These are phyloP conservation scores for Canavalia gladiata DNA, from an alignment of 306 rosid genomes.

Conservation along the genomic window DNA sequence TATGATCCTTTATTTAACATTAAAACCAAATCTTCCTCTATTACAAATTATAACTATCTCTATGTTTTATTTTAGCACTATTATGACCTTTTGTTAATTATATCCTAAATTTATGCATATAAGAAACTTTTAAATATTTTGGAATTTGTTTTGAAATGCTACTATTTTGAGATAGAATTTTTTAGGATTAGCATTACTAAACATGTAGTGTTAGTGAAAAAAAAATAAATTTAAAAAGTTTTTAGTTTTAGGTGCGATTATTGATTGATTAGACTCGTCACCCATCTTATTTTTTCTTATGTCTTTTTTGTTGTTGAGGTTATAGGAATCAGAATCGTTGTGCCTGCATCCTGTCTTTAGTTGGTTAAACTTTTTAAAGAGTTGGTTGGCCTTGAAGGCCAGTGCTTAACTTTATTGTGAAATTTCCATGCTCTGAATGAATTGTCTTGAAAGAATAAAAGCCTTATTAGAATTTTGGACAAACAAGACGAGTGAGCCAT, in stretches of 20 bases:
- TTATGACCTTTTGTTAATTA: too few species aligned
- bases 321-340: conserved; percentile 46
- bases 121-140: too few species aligned
- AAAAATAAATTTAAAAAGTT: background rate
- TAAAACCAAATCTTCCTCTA: too few species aligned
- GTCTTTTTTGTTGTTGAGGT: conserved; percentile 25
- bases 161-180: too few species aligned
- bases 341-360: background rate
- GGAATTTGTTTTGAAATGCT: too few species aligned
- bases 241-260: background rate
- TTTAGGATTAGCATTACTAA: background rate
- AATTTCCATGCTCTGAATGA: conserved; percentile 47
- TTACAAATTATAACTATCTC: too few species aligned
- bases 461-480: conserved; percentile 12
- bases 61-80: too few species aligned
- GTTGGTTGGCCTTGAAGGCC: conserved; percentile 33
- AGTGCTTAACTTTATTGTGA: conserved; percentile 50
- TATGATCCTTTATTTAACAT: too few species aligned
- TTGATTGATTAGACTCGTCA: conserved; percentile 37
- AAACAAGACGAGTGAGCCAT: conserved; percentile 17
- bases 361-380: conserved; percentile 11
- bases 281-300: background rate
- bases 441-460: conserved; percentile 33
- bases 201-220: too few species aligned
- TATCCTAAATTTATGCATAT: too few species aligned